Evolutionary conservation across 164 flowering plant genomes (phyloP).

Genomic region (Chloranthus sessilifolius): DNA sequence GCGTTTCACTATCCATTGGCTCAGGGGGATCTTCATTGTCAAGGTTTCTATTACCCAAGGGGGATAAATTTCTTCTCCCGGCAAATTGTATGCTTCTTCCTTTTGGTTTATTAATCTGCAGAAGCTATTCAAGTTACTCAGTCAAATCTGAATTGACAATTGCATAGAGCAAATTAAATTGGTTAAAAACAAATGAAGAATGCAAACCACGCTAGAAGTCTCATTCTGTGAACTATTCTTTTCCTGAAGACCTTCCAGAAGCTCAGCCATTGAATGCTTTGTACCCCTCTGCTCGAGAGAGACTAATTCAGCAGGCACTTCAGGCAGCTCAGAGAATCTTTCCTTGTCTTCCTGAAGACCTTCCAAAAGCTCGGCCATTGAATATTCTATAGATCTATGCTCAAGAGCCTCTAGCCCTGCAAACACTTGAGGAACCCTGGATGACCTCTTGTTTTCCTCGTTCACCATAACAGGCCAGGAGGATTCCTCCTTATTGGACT

Average conservation of each 20-base stretch:
- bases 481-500: conserved; percentile 24
- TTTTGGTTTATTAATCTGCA: conserved; percentile 31
- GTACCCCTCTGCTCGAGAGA: conserved; percentile 10
- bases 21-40: conserved; percentile 46
- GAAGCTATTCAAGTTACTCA: conserved; percentile 3
- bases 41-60: conserved; percentile 25
- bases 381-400: conserved; percentile 20
- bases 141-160: conserved; percentile 13
- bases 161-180: not conserved
- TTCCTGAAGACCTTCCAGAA: conserved; percentile 44
- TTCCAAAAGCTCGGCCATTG: conserved; percentile 53
- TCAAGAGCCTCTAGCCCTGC: conserved; percentile 19
- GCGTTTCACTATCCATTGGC: conserved; percentile 30
- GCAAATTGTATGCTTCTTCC: conserved; percentile 20
- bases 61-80: conserved; percentile 23
- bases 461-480: conserved; percentile 8
- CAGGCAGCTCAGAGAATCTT: conserved; percentile 12
- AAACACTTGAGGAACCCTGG: conserved; percentile 18
- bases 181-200: conserved; percentile 11
- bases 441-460: conserved; percentile 14
- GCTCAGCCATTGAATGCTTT: conserved; percentile 49
- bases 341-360: conserved; percentile 36
- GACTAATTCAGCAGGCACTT: conserved; percentile 18
- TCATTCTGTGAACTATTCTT: conserved; percentile 20
- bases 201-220: conserved; percentile 32